These are phyloP conservation scores for Phoma herbarum DNA, from an alignment of 2,329 filamentous ascomycete genomes.

Conservation along the genomic window DNA sequence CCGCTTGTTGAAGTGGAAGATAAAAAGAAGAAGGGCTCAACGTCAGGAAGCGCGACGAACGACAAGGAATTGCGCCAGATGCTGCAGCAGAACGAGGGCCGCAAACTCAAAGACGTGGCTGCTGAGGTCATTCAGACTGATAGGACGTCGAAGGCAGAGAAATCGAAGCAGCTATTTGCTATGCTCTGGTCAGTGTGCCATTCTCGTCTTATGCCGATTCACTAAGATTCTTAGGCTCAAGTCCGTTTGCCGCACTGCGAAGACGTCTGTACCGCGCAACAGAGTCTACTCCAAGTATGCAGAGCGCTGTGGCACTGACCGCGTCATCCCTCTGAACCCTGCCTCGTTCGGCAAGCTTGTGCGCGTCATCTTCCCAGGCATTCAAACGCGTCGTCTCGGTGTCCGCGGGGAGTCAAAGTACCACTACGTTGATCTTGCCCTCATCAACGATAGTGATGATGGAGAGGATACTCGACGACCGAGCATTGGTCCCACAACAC, in stretches of 20 bases:
- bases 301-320: conserved; percentile 87
- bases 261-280: conserved; percentile 88
- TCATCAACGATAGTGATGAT: conserved; percentile 56
- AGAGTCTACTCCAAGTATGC: conserved; percentile 96
- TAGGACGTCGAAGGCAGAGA: conserved; percentile 80
- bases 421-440: conserved; percentile 75
- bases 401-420: conserved; percentile 98
- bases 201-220: not conserved
- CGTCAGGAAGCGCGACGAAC: conserved; percentile 77
- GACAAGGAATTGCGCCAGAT: conserved; percentile 82
- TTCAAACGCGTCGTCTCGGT: conserved; percentile 90
- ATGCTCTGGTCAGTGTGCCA: conserved; percentile 77
- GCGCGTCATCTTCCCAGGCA: conserved; percentile 91
- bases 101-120: conserved; percentile 75
- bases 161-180: conserved; percentile 84
- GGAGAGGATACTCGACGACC: conserved; percentile 35
- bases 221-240: conserved; percentile 69
- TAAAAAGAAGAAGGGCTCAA: conserved; percentile 64
- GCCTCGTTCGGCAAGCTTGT: conserved; percentile 98
- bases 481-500: conserved; percentile 34
- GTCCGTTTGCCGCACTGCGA: conserved; percentile 73
- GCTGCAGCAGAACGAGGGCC: conserved; percentile 73
- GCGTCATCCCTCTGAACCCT: conserved; percentile 93
- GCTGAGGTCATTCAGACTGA: conserved; percentile 80
- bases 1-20: conserved; percentile 51